Conservation (phyloP, 176 grass and related monocot species). For the Carex myosuroides region DNA sequence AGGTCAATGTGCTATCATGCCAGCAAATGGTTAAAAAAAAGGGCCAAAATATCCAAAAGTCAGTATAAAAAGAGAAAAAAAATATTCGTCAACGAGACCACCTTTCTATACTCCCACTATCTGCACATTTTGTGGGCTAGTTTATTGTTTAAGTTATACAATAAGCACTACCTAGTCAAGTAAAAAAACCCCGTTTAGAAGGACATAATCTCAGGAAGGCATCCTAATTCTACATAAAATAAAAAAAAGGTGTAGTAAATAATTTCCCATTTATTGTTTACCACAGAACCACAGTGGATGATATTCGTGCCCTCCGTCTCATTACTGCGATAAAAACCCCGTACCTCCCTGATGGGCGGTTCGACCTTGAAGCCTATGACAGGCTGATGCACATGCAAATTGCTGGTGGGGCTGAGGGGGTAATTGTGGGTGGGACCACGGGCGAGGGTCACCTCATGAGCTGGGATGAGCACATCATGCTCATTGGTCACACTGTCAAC, state of each 20-base stretch:
- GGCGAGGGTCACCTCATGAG: slow-evolving; percentile 97
- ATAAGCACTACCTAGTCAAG: not conserved
- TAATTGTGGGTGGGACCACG: slow-evolving; percentile 88
- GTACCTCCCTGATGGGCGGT: slow-evolving; percentile 91
- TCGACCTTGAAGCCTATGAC: slow-evolving; percentile 97
- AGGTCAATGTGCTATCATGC: not conserved
- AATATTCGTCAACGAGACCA: not conserved
- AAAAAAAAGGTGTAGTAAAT: not conserved
- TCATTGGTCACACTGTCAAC: slow-evolving; percentile 92
- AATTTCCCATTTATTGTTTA: not conserved
- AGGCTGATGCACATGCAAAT: slow-evolving; percentile 71
- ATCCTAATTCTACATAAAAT: not conserved
- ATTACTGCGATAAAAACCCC: slow-evolving; percentile 88
- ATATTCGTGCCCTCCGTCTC: slow-evolving; percentile 56
- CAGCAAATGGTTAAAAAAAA: not conserved
- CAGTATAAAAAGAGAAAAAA: not conserved
- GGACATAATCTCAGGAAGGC: not conserved
- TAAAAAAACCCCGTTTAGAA: not conserved
- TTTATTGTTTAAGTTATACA: not conserved
- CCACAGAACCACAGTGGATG: slow-evolving; percentile 61
- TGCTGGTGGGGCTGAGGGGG: slow-evolving; percentile 60
- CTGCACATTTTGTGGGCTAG: not conserved
- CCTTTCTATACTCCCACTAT: not conserved
- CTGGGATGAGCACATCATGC: slow-evolving; percentile 99
- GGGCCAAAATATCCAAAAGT: not conserved